Conservation (phyloP, 352 stramenopile genomes). For the Sclerospora graminicola region DNA sequence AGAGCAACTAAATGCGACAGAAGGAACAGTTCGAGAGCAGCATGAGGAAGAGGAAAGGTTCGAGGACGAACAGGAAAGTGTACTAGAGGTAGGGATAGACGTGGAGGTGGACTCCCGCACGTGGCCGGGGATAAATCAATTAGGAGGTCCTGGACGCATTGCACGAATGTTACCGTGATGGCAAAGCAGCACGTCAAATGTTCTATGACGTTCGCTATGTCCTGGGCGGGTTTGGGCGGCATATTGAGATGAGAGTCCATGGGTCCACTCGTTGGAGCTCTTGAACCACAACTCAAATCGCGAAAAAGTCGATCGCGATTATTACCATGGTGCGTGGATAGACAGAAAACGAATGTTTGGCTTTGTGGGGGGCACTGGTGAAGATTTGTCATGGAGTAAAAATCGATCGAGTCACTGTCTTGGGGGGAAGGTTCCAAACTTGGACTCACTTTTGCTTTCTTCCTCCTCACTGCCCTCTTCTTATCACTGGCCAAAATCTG, state of each 20-base stretch:
- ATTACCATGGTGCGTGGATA: conserved; percentile 43
- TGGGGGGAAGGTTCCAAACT: no score
- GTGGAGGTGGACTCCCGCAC: conserved; percentile 65
- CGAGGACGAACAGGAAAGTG: background rate
- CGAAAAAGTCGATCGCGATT: conserved; percentile 30
- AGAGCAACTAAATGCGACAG: no score
- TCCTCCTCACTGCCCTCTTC: no score
- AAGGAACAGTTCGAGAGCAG: no score
- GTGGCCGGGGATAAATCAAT: conserved; percentile 84
- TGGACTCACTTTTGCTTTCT: no score
- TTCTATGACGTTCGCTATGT: conserved; percentile 80
- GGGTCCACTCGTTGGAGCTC: conserved; percentile 41
- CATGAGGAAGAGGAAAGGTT: background rate
- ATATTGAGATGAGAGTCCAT: conserved; percentile 56
- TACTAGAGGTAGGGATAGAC: conserved; percentile 30
- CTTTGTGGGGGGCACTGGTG: background rate
- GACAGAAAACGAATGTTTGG: background rate
- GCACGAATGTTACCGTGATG: conserved; percentile 32
- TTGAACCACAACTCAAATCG: conserved; percentile 31
- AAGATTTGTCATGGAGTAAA: background rate
- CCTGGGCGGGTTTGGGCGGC: conserved; percentile 63
- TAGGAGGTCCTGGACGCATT: conserved; percentile 55
- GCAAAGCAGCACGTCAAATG: conserved; percentile 16
- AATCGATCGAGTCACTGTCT: conserved; percentile 11
- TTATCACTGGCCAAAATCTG: no score